Evolutionary conservation across 495 filamentous ascomycete genomes (phyloP).

Genomic region (Aspergillus sclerotioniger): DNA sequence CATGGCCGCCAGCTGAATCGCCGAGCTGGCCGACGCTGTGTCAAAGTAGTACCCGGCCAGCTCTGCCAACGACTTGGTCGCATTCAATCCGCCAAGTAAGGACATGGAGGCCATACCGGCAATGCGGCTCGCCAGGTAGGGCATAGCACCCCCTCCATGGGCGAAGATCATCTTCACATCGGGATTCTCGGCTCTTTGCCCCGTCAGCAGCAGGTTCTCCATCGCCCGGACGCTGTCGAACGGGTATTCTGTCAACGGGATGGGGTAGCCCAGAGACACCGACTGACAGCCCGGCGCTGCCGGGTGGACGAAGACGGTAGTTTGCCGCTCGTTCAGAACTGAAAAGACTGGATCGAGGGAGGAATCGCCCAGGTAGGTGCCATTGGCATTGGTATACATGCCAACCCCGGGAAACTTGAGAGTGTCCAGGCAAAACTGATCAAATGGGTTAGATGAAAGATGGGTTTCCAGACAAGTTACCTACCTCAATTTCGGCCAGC

Average conservation of each 20-base stretch:
- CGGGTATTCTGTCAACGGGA: constrained; percentile 56
- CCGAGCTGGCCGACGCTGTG: constrained; percentile 17
- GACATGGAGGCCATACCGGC: constrained; percentile 20
- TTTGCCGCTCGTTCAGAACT: constrained; percentile 27
- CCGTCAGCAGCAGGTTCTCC: constrained; percentile 47
- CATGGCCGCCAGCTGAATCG: constrained; percentile 18
- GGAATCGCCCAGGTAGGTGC: constrained; percentile 48
- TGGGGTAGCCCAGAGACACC: constrained; percentile 33
- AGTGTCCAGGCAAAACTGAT: constrained; percentile 21
- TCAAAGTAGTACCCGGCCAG: constrained; percentile 25
- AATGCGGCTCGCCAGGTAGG: constrained; percentile 36
- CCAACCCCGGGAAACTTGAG: constrained; percentile 44
- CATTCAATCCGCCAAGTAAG: constrained; percentile 5
- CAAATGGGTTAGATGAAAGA: not conserved
- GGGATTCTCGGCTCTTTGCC: constrained; percentile 41
- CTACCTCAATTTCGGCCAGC: constrained; percentile 40
- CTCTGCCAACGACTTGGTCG: constrained; percentile 14
- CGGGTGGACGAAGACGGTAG: constrained; percentile 54
- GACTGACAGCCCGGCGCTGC: constrained; percentile 34
- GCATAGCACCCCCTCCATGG: constrained; percentile 50
- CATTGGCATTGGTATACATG: constrained; percentile 46
- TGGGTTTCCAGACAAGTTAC: not conserved
- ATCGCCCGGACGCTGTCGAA: constrained; percentile 53
- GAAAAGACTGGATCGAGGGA: constrained; percentile 42
- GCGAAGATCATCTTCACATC: constrained; percentile 48